These are phyloP conservation scores for Acer negundo DNA, from an alignment of 345 rosid species.

Conservation along the genomic window DNA sequence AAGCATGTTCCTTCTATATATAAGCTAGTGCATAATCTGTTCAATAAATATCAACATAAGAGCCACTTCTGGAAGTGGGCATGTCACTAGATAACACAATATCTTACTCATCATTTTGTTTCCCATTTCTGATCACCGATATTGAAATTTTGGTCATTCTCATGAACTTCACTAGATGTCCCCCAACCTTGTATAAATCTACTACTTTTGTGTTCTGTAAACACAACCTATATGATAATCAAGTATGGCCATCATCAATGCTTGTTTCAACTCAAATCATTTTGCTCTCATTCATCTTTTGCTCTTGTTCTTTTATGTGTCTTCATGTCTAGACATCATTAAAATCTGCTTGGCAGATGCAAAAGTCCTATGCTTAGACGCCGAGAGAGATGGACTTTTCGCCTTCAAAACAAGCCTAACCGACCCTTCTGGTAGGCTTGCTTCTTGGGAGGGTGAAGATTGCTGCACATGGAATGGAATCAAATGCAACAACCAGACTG, in stretches of 20 bases:
- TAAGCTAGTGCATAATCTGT: neutral
- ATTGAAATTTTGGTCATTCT: neutral
- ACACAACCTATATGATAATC: neutral
- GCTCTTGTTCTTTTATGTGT: neutral
- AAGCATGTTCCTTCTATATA: too few species aligned
- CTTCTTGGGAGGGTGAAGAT: slow-evolving; percentile 28
- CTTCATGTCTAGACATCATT: neutral
- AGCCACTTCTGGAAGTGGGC: neutral
- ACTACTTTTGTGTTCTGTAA: neutral
- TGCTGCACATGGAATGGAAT: slow-evolving; percentile 38
- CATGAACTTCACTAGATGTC: neutral
- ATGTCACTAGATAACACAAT: neutral
- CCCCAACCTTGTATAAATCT: neutral
- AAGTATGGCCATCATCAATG: neutral
- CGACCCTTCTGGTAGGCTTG: slow-evolving; percentile 35
- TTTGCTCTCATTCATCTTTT: too few species aligned
- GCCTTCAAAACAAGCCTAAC: slow-evolving; percentile 28
- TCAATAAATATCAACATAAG: neutral
- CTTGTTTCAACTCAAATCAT: slow-evolving; percentile 8
- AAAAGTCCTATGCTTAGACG: slow-evolving; percentile 11
- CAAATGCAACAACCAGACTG: slow-evolving; percentile 23
- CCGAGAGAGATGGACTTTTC: slow-evolving; percentile 32
- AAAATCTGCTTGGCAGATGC: neutral
- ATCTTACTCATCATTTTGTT: slow-evolving; percentile 8
- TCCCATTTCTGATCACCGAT: neutral